Conservation (phyloP, 2,329 filamentous ascomycete genomes). For the Cryphonectria parasitica region DNA sequence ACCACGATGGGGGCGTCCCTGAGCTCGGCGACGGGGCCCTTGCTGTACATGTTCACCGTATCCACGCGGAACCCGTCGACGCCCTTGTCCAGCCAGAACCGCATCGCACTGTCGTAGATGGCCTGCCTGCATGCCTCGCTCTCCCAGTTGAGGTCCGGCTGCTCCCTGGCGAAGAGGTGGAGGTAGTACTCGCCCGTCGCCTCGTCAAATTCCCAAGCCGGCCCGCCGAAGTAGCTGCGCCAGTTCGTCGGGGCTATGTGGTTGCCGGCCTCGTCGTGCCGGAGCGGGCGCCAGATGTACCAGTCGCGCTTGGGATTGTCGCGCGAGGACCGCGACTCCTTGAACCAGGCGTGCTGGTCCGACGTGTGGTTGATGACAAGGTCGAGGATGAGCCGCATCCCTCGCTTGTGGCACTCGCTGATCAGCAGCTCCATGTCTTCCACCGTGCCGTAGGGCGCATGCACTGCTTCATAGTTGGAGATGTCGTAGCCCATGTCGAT, state of each 20-base stretch:
- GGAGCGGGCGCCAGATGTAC: slow-evolving; percentile 58
- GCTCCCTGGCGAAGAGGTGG: slow-evolving; percentile 73
- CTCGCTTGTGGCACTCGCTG: slow-evolving; percentile 59
- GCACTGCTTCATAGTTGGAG: slow-evolving; percentile 64
- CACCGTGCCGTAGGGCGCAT: slow-evolving; percentile 67
- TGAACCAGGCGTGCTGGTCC: slow-evolving; percentile 73
- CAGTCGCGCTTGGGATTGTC: slow-evolving; percentile 69
- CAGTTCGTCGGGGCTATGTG: slow-evolving; percentile 78
- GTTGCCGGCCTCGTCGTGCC: slow-evolving; percentile 57
- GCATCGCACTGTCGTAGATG: slow-evolving; percentile 72
- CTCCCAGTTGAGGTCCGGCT: slow-evolving; percentile 89
- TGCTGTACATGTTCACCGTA: slow-evolving; percentile 72
- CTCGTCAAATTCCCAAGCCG: slow-evolving; percentile 74
- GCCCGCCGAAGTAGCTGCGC: slow-evolving; percentile 63
- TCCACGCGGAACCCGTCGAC: slow-evolving; percentile 77
- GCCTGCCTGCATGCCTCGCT: slow-evolving; percentile 68
- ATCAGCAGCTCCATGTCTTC: slow-evolving; percentile 67
- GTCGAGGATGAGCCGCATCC: slow-evolving; percentile 74
- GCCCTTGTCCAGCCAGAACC: slow-evolving; percentile 78
- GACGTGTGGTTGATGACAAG: slow-evolving; percentile 80
- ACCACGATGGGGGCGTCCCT: slow-evolving; percentile 62
- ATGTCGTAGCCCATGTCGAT: slow-evolving; percentile 66
- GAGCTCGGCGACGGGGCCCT: slow-evolving; percentile 53
- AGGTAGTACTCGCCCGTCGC: slow-evolving; percentile 76
- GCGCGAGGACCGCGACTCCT: slow-evolving; percentile 64